Conservation (phyloP, 257 asterid genomes). For the Lithospermum erythrorhizon region DNA sequence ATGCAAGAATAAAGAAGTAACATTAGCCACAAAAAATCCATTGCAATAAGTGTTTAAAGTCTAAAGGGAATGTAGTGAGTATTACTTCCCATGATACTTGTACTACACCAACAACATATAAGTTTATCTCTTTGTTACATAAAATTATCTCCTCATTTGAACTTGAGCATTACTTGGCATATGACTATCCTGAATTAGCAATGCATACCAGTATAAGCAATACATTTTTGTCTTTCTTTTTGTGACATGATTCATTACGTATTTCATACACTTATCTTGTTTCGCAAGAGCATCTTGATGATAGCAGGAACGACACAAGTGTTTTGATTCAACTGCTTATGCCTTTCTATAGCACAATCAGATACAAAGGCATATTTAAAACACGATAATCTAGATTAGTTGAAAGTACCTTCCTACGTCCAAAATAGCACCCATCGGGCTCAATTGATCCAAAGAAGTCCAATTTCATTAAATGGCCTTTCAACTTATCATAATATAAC, state of each 20-base stretch:
- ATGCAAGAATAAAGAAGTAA: too few relatives aligned
- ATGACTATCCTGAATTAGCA: neutral
- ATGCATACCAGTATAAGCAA: neutral
- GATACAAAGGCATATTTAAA: neutral
- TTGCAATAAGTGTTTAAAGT: too few relatives aligned
- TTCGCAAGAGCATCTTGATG: neutral
- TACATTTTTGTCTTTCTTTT: too few relatives aligned
- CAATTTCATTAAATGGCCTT: slow-evolving; percentile 89
- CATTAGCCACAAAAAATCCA: neutral
- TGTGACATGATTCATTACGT: too few relatives aligned
- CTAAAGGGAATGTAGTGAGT: neutral
- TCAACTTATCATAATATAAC: slow-evolving; percentile 75
- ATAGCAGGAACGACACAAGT: neutral
- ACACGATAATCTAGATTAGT: neutral
- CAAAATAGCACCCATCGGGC: slow-evolving; percentile 94
- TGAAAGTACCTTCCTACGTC: slow-evolving; percentile 67
- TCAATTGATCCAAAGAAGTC: slow-evolving; percentile 97
- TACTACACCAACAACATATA: neutral
- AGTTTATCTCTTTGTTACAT: neutral
- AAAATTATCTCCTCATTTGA: neutral
- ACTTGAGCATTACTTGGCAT: neutral
- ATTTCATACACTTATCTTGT: neutral
- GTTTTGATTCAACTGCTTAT: neutral
- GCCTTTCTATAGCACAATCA: too few relatives aligned
- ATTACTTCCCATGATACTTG: neutral